phyloP scores from a whole-genome alignment of 257 asterid genomes.

The Ajuga chamaepitys region DNA sequence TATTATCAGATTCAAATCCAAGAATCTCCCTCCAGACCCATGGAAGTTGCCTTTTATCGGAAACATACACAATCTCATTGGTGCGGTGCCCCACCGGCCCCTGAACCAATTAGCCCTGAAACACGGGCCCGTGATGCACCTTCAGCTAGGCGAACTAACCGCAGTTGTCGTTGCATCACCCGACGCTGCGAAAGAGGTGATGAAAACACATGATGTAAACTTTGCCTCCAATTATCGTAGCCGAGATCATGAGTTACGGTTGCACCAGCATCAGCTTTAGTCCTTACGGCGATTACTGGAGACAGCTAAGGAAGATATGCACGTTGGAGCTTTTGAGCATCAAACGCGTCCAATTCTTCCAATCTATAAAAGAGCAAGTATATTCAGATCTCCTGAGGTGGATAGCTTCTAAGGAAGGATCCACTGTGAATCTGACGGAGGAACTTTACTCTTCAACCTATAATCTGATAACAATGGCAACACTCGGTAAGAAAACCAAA shows the following conservation, averaged over 20 bases:
- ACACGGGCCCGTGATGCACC: conserved; percentile 27
- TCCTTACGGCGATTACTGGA: conserved; percentile 28
- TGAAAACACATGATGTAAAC: conserved; percentile 23
- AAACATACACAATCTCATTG: conserved; percentile 24
- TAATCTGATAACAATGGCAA: neutral
- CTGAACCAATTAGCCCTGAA: conserved; percentile 16
- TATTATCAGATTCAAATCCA: neutral
- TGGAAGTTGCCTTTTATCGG: conserved; percentile 23
- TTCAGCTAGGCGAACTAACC: conserved; percentile 24
- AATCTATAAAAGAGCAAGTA: conserved; percentile 21
- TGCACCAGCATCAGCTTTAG: conserved; percentile 13
- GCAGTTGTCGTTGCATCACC: conserved; percentile 24
- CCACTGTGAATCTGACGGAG: conserved; percentile 15
- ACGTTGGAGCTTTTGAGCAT: conserved; percentile 21
- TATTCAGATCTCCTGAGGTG: neutral
- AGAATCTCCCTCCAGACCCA: conserved; percentile 28
- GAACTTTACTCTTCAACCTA: neutral
- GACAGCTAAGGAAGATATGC: conserved; percentile 25
- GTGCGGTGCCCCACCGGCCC: conserved; percentile 9
- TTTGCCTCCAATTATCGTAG: conserved; percentile 16
- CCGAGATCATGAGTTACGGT: conserved; percentile 10
- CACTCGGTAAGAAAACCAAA: neutral
- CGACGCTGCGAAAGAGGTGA: conserved; percentile 14
- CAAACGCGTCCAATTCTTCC: conserved; percentile 19
- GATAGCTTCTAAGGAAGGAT: conserved; percentile 13